These are phyloP conservation scores for Xylaria cubensis DNA, from an alignment of 495 filamentous ascomycete species.

Conservation along the genomic window DNA sequence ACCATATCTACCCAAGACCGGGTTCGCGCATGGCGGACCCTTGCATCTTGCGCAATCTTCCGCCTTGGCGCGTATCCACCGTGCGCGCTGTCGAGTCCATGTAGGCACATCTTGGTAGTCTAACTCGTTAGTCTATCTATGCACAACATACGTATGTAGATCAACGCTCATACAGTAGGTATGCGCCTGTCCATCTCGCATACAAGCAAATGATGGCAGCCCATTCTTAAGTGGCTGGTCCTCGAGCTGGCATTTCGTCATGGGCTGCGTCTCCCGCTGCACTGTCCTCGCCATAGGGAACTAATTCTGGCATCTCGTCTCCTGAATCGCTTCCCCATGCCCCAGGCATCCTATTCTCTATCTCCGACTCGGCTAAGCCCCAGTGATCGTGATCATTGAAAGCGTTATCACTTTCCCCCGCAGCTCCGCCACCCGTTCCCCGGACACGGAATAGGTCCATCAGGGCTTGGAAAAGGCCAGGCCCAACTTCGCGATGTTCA, in stretches of 20 bases:
- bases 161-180: neutral
- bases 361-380: constrained; percentile 8
- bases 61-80: constrained; percentile 11
- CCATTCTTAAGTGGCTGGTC: neutral
- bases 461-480: constrained; percentile 26
- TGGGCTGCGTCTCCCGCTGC: constrained; percentile 20
- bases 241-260: constrained; percentile 30
- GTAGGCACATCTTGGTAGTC: neutral
- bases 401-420: constrained; percentile 1
- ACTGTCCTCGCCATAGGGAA: neutral
- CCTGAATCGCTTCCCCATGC: constrained; percentile 27
- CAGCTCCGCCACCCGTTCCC: neutral
- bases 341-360: constrained; percentile 25
- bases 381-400: constrained; percentile 4
- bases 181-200: neutral
- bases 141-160: neutral
- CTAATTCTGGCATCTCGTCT: neutral
- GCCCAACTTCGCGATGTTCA: constrained; percentile 3
- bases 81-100: neutral
- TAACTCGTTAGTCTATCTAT: neutral
- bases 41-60: constrained; percentile 11
- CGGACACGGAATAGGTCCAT: constrained; percentile 28
- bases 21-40: constrained; percentile 3
- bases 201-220: neutral
- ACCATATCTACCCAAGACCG: neutral